Conservation (phyloP, 352 stramenopile species). For the Globisporangium carolinianum region DNA sequence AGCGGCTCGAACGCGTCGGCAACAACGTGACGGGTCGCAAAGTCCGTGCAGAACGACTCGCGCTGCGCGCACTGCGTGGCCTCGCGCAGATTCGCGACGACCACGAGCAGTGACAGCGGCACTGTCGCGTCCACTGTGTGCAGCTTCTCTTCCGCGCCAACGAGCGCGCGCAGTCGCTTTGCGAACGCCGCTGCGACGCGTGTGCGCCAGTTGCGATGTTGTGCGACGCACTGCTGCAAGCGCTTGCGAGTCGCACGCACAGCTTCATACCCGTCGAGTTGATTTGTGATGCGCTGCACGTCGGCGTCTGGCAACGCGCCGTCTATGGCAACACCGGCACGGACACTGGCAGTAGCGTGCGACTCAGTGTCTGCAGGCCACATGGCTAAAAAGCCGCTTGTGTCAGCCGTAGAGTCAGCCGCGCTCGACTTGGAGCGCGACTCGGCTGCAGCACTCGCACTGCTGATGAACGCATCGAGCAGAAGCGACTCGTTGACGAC, state of each 20-base stretch:
- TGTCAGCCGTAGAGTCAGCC: background rate
- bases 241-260: conserved; percentile 12
- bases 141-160: conserved; percentile 18
- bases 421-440: background rate
- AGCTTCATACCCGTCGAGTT: conserved; percentile 20
- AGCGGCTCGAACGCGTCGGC: too few relatives aligned
- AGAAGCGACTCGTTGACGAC: background rate
- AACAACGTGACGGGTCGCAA: too few relatives aligned
- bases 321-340: background rate
- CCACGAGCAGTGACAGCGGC: conserved; percentile 14
- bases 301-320: conserved; percentile 9
- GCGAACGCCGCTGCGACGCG: conserved; percentile 15
- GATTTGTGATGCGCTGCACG: conserved; percentile 24
- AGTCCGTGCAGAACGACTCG: conserved; percentile 2
- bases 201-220: conserved; percentile 6
- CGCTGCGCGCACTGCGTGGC: conserved; percentile 1
- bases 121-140: conserved; percentile 8
- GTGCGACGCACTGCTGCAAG: conserved; percentile 10
- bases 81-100: conserved; percentile 6
- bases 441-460: background rate
- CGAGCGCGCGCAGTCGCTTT: conserved; percentile 16
- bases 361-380: too few relatives aligned
- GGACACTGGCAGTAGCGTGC: too few relatives aligned
- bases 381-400: background rate
- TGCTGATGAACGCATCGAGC: conserved; percentile 6